Evolutionary conservation across 1,139 yeast genomes (phyloP).

Genomic region (Pichia sp.): DNA sequence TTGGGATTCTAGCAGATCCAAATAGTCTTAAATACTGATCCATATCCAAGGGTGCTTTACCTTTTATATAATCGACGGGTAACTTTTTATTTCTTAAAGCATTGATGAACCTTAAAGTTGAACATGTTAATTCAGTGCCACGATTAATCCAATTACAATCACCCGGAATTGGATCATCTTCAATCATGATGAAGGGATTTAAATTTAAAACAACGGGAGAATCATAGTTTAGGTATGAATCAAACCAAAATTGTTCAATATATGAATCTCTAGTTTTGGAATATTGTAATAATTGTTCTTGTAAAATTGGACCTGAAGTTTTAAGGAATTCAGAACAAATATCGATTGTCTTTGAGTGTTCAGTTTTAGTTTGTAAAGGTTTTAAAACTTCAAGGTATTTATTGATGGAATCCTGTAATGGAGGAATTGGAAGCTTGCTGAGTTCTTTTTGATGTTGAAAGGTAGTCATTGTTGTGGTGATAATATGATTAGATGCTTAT

Average conservation of each 20-base stretch:
- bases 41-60: conserved; percentile 73
- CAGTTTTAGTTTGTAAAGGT: conserved; percentile 72
- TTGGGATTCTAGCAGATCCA: conserved; percentile 83
- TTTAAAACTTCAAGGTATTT: conserved; percentile 59
- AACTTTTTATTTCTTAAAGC: conserved; percentile 72
- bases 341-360: conserved; percentile 51
- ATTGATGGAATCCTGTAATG: conserved; percentile 55
- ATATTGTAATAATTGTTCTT: conserved; percentile 56
- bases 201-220: conserved; percentile 83
- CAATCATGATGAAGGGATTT: conserved; percentile 80
- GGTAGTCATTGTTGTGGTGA: conserved; percentile 14
- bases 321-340: conserved; percentile 57
- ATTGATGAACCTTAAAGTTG: conserved; percentile 70
- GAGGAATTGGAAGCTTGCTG: conserved; percentile 72
- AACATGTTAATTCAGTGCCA: conserved; percentile 74
- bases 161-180: conserved; percentile 84
- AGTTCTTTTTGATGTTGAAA: conserved; percentile 52
- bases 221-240: conserved; percentile 78
- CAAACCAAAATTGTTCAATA: conserved; percentile 92
- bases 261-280: conserved; percentile 63
- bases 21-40: conserved; percentile 80
- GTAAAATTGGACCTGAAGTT: conserved; percentile 53
- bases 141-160: conserved; percentile 69
- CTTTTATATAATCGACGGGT: conserved; percentile 63
- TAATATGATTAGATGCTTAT: not conserved